Evolutionary conservation across 306 rosid genomes (phyloP).

Genomic region (Vachellia pachyceras): DNA sequence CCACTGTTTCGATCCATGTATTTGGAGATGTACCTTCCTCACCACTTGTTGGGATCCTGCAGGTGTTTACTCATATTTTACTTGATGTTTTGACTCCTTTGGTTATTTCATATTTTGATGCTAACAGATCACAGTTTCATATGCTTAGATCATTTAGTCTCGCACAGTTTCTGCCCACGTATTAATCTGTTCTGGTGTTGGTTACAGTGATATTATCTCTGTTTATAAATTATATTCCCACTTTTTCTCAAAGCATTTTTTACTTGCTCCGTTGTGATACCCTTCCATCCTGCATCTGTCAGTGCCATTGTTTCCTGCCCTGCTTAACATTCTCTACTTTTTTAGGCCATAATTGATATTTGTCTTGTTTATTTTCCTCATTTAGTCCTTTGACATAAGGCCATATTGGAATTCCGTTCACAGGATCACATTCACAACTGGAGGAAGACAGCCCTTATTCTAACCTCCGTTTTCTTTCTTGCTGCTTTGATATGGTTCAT

Average conservation of each 20-base stretch:
- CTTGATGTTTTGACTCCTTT: conserved; percentile 24
- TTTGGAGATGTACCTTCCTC: conserved; percentile 97
- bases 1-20: conserved; percentile 87
- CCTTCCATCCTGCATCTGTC: conserved; percentile 25
- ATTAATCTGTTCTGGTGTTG: not conserved
- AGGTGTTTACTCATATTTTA: conserved; percentile 60
- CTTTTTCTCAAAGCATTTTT: not conserved
- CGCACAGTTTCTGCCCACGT: not conserved
- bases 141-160: not conserved
- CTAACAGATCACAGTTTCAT: conserved; percentile 5
- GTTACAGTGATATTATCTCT: not conserved
- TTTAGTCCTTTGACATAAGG: conserved; percentile 24
- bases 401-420: conserved; percentile 32
- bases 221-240: not conserved
- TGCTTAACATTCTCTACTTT: conserved; percentile 29
- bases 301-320: conserved; percentile 8
- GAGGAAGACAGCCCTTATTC: conserved; percentile 70
- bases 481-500: conserved; percentile 82
- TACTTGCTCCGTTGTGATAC: not conserved
- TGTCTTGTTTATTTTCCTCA: not conserved
- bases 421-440: conserved; percentile 78
- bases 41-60: conserved; percentile 92
- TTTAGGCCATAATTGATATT: conserved; percentile 18
- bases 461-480: conserved; percentile 75
- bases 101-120: conserved; percentile 18